Base-by-base conservation (phyloP, 2,329 filamentous ascomycete species). In the Nakataea oryzae region DNA sequence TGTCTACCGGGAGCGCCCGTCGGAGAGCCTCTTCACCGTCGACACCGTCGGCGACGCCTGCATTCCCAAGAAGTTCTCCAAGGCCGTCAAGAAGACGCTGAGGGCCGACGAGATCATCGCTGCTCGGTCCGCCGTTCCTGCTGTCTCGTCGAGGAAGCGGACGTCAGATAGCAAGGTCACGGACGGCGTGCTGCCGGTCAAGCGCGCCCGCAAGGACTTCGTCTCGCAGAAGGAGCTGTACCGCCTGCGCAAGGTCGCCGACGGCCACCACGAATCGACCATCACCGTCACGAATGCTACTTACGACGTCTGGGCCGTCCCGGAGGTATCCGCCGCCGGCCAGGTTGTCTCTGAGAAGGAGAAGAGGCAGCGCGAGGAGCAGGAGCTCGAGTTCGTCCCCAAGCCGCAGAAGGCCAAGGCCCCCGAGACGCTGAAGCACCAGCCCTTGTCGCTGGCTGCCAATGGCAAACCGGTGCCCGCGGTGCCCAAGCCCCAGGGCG, bases 21-120 rank as follows among this genome's bases (percentile, higher is more conserved):
- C 93, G 1, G 85, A 88, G 61, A 86, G 96, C 63, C 87, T 99
- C 63, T 99, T 97, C 78, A 82, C 86, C 41, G 76, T 97, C 70
- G 95, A 97, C 72, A 85, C 86, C 1, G 79, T 80, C 59, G 91
- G 93, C 64, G 88, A 92, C 69, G 76, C 80, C 59, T 78, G 82
- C 61, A 84, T 92, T 64, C 79, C 84, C 62, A 81, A 81, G 69
- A 88, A 86, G 70, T 76, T 83, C 65, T 81, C 86, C 69, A 80
- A 85, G 65, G 65, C 65, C 58, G 60, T 61, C 60, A 85, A 87
- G 72, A 97, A 96, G 77, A 81, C 83, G 6, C 84, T 99, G 67
- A 96, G 91, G 75, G 87, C 88, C 66, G 93, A 99, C 72, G 90
- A 97, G 72, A 97, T 99, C 66, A 86, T 99, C 68, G 87, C 89